Evolutionary conservation across 306 rosid genomes (phyloP), one percentile per base, ranked within the genome.

Genomic region (Castanopsis chinensis): DNA sequence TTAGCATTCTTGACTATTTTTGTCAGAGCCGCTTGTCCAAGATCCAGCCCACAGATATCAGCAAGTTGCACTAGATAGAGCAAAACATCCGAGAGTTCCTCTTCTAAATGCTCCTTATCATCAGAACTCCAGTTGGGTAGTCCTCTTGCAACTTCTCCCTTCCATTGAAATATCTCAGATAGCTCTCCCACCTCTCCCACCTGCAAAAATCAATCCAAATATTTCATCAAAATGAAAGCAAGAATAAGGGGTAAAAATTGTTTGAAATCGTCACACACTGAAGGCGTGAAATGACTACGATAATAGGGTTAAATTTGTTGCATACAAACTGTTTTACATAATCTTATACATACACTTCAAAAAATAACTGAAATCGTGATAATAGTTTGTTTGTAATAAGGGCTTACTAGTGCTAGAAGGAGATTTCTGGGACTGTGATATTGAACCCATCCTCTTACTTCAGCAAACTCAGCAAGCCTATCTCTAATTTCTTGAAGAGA

Each of bases 131-230:
- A 92, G 69, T 92, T 80, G 3, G 97, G 97, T 12, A 92, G 75
- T 15, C 97, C 97, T 83, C 82, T 90, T 60, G 84, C 95, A 18
- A 92, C 97, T 83, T 92, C 97, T 27, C 97, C 97, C 77, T 87
- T 92, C 97, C 97, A 92, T 59, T 92, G 96, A 61, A 89, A 91
- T 15, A 91, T 91, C 89, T 91, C 96, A 13, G 91, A 91, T 9
- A 91, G 69, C 76, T 92, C 97, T 57, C 97, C 97, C 57, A 92
- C 95, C 65, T 92, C 95, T 59, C 93, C 97, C 13, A 90, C 97
- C 97, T 90, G 70, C 72, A 82, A 1, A 84, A 8, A 58, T 30
- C 20, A 58, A 78, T 1, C 57, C 32, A 17, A 14, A 70, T 30
- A 79, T 25, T 72, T 33, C 72, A 57, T 67, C 17, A 41, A 64